Evolutionary conservation across 2,329 filamentous ascomycete genomes (phyloP), one percentile per base, ranked within the genome.

Genomic region (Alternaria brassicicola): DNA sequence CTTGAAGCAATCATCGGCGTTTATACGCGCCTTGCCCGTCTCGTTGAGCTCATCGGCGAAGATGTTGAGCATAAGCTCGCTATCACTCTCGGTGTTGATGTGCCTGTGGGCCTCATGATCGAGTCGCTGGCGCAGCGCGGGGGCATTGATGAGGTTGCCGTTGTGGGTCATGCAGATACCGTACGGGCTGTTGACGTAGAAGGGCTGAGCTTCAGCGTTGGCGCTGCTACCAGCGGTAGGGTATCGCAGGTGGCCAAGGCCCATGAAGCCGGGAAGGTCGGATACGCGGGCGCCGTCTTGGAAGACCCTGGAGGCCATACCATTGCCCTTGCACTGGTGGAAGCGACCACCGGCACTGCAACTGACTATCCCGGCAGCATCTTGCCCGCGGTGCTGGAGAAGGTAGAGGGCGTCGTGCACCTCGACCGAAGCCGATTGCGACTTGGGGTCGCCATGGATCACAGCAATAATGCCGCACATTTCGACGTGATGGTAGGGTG

Each of bases 41-140:
- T 92, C 88, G 65, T 90, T 89, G 46, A 95, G 84, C 75, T 91
- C 90, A 75, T 91, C 87, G 23, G 93, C 93, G 67, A 94, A 96
- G 66, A 96, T 85, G 78, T 97, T 97, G 61, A 97, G 83, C 82
- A 95, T 91, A 61, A 94, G 80, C 80, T 96, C 93, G 67, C 89
- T 92, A 79, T 96, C 92, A 57, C 89, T 93, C 71, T 96, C 92
- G 26, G 92, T 93, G 79, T 96, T 97, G 82, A 95, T 90, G 76
- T 96, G 92, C 66, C 92, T 86, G 73, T 91, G 91, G 7, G 90
- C 91, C 65, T 91, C 89, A 64, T 88, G 81, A 70, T 96, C 92
- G 47, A 96, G 83, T 73, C 88, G 91, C 60, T 82, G 79, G 75
- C 86, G 87, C 46, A 96, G 82, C 51, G 90, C 87, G 2, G 84